Percentiles rank a stretch among this genome's conserved stretches.
Conservation (phyloP, 257 asterid species). For the Solanum chaucha region DNA sequence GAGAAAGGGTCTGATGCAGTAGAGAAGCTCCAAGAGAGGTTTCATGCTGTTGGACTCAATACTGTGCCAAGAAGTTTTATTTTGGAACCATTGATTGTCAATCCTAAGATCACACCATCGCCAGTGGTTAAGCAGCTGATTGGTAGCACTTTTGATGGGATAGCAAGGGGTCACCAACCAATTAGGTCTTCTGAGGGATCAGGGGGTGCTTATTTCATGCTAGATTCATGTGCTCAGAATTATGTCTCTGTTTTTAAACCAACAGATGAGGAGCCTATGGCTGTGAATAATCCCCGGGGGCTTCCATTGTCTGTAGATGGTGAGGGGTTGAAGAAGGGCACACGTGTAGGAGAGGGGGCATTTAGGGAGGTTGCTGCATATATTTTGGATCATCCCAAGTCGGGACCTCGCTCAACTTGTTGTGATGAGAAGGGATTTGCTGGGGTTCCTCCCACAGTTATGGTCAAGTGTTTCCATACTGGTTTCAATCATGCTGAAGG, state of each 20-base stretch:
- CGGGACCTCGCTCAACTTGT: slow-evolving; percentile 26
- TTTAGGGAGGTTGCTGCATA: slow-evolving; percentile 72
- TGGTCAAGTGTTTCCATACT: slow-evolving; percentile 44
- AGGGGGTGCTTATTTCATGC: slow-evolving; percentile 76
- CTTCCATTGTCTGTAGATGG: slow-evolving; percentile 50
- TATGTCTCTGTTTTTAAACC: slow-evolving; percentile 62
- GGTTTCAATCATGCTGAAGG: slow-evolving; percentile 40
- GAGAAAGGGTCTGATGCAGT: slow-evolving; percentile 16
- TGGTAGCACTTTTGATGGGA: slow-evolving; percentile 38
- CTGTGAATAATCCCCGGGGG: slow-evolving; percentile 61
- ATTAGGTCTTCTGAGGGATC: slow-evolving; percentile 60
- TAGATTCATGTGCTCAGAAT: slow-evolving; percentile 42
- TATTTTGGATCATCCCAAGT: slow-evolving; percentile 54
- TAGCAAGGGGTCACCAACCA: slow-evolving; percentile 41
- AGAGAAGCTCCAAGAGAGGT: slow-evolving; percentile 15
- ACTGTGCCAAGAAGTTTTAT: slow-evolving; percentile 16
- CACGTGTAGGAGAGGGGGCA: slow-evolving; percentile 78
- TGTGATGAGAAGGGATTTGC: slow-evolving; percentile 55
- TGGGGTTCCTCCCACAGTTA: slow-evolving; percentile 63
- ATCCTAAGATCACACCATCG: slow-evolving; percentile 29
- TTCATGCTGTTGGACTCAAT: slow-evolving; percentile 11
- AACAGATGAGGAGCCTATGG: slow-evolving; percentile 76
- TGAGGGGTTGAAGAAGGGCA: slow-evolving; percentile 76
- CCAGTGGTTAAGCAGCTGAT: slow-evolving; percentile 37
- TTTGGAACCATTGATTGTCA: slow-evolving; percentile 34